Conservation (phyloP, 2,329 filamentous ascomycete species). For the Tolypocladium amazonense region DNA sequence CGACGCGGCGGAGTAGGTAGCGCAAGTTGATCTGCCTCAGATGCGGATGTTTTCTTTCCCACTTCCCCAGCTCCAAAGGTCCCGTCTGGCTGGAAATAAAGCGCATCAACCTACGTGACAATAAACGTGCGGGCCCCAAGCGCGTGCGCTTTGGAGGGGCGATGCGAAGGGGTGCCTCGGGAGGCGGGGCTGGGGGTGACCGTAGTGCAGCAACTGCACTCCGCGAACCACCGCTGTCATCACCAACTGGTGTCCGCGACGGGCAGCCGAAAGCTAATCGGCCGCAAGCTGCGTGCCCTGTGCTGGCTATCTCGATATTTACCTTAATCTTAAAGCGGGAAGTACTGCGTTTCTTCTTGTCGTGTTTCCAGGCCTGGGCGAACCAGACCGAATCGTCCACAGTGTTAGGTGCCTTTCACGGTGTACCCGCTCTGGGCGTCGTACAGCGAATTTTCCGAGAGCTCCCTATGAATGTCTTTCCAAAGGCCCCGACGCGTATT, state of each 20-base stretch:
- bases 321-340: background rate
- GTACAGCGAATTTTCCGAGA: background rate
- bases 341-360: background rate
- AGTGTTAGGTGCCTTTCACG: too few species aligned
- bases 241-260: background rate
- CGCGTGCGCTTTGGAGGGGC: background rate
- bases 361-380: background rate
- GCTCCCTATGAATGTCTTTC: background rate
- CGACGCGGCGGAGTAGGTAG: background rate
- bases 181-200: background rate
- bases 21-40: background rate
- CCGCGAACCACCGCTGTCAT: background rate
- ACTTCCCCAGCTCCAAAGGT: background rate
- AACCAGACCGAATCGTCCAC: background rate
- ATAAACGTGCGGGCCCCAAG: background rate
- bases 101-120: background rate
- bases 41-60: background rate
- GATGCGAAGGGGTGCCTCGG: background rate
- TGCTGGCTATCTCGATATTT: too few species aligned
- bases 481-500: background rate
- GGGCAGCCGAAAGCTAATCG: background rate
- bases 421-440: background rate
- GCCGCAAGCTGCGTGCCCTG: background rate
- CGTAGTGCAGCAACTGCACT: background rate
- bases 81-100: background rate